A percentile compares a stretch with the other conserved stretches of the same genome.
These are phyloP conservation scores for Flaveria brownii DNA, from an alignment of 129 eudicot genomes.

Conservation along the genomic window DNA sequence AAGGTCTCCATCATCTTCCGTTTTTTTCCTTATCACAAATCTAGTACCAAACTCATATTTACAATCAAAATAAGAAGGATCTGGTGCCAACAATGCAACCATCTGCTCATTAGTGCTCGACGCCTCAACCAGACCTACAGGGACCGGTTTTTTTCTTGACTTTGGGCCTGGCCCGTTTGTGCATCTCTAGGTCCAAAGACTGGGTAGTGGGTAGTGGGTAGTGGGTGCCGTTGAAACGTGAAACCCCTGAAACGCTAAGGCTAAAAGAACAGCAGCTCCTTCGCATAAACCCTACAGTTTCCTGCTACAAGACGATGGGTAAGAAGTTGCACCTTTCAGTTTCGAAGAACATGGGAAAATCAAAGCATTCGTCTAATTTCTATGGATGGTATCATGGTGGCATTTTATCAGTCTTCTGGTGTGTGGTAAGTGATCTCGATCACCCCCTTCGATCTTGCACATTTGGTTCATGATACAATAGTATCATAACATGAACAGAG, in stretches of 20 bases:
- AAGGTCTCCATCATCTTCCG: too few species aligned
- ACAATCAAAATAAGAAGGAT: too few species aligned
- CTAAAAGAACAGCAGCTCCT: too few species aligned
- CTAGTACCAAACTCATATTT: too few species aligned
- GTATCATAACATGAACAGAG: too few species aligned
- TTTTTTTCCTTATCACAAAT: too few species aligned
- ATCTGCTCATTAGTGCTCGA: too few species aligned
- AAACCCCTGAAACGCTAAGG: neutral
- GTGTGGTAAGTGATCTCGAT: conserved; percentile 6
- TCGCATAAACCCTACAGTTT: neutral
- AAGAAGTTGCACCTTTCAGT: neutral
- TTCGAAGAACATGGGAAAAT: neutral
- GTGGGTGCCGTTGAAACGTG: neutral
- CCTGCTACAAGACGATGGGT: too few species aligned
- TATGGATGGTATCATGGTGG: neutral
- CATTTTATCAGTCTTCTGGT: conserved; percentile 40
- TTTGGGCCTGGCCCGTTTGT: too few species aligned
- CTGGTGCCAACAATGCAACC: too few species aligned
- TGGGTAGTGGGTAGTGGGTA: too few species aligned
- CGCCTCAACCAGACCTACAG: neutral
- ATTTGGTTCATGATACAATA: neutral
- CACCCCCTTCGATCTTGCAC: neutral
- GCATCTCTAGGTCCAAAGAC: too few species aligned
- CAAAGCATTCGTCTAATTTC: neutral
- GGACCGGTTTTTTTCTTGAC: neutral